phyloP scores from a whole-genome alignment of 805 yeast species.

The Isabelozyma heimii region DNA sequence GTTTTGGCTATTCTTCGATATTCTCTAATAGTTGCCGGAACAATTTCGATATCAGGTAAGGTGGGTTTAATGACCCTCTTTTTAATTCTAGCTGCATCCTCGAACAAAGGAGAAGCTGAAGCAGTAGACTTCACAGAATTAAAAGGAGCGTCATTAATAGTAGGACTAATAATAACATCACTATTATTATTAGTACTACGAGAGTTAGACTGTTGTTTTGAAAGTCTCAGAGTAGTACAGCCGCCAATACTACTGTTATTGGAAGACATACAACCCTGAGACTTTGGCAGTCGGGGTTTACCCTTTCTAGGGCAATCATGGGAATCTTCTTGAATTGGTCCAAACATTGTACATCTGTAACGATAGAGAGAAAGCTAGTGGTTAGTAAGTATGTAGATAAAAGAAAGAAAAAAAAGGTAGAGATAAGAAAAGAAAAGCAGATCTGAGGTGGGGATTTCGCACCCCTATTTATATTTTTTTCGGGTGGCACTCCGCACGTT shows the following conservation, averaged over 20 bases:
- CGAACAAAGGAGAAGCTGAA: conserved; percentile 17
- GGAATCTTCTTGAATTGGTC: conserved; percentile 26
- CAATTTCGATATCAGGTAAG: neutral
- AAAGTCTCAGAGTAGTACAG: conserved; percentile 2
- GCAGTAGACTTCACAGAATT: conserved; percentile 14
- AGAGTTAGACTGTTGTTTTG: neutral
- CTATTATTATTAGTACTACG: neutral
- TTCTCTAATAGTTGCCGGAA: conserved; percentile 30
- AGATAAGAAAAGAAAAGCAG: neutral
- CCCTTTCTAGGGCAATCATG: conserved; percentile 27
- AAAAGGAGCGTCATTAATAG: neutral
- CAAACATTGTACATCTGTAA: conserved; percentile 7
- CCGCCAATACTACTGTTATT: neutral
- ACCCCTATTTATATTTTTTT: neutral
- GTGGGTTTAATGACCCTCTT: neutral
- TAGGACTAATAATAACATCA: neutral
- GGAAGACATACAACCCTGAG: conserved; percentile 21
- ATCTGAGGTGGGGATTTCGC: neutral
- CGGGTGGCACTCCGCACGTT: neutral
- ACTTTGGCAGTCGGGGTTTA: conserved; percentile 39
- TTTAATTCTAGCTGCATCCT: conserved; percentile 20
- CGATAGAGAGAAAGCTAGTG: neutral
- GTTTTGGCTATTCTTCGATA: conserved; percentile 57
- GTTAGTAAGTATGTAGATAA: neutral
- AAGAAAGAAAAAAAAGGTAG: neutral